Conservation (phyloP, 1,284 basidiomycete genomes). For the Kwoniella shivajii region DNA sequence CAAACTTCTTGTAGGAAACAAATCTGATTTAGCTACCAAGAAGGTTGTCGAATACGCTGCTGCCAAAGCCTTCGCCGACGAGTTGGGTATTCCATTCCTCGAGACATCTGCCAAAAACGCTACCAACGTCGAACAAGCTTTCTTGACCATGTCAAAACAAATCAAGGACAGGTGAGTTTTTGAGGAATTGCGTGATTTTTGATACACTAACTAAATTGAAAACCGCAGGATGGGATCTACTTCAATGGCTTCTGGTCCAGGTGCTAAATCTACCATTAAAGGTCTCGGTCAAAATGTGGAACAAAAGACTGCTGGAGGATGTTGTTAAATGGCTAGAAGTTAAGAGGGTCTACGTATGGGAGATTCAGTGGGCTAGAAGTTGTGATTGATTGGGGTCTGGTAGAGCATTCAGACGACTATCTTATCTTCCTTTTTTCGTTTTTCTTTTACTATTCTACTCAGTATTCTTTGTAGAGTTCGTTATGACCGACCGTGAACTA, state of each 20-base stretch:
- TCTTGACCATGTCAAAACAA: slow-evolving; percentile 99
- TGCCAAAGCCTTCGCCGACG: slow-evolving; percentile 98
- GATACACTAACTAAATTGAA: no score
- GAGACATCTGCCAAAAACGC: slow-evolving; percentile 99
- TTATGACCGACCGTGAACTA: no score
- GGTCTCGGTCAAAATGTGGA: slow-evolving; percentile 72
- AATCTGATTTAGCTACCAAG: slow-evolving; percentile 95
- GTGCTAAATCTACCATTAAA: slow-evolving; percentile 58
- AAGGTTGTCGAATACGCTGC: slow-evolving; percentile 98
- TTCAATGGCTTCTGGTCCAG: slow-evolving; percentile 55
- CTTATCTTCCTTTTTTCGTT: neutral
- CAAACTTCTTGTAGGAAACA: slow-evolving; percentile 97
- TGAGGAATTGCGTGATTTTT: neutral
- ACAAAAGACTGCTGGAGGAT: slow-evolving; percentile 70
- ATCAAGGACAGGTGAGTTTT: slow-evolving; percentile 78
- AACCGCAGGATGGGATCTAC: slow-evolving; percentile 60
- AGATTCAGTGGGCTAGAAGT: no score
- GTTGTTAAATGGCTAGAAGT: slow-evolving; percentile 61
- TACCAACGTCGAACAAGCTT: slow-evolving; percentile 98
- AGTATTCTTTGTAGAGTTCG: neutral
- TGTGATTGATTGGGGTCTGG: neutral
- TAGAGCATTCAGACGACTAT: neutral
- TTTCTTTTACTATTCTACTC: neutral
- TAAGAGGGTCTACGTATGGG: no score
- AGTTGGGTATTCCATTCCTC: slow-evolving; percentile 92